phyloP scores from a whole-genome alignment of 202 grass and related monocot genomes.

The Tripidium arundinaceum region DNA sequence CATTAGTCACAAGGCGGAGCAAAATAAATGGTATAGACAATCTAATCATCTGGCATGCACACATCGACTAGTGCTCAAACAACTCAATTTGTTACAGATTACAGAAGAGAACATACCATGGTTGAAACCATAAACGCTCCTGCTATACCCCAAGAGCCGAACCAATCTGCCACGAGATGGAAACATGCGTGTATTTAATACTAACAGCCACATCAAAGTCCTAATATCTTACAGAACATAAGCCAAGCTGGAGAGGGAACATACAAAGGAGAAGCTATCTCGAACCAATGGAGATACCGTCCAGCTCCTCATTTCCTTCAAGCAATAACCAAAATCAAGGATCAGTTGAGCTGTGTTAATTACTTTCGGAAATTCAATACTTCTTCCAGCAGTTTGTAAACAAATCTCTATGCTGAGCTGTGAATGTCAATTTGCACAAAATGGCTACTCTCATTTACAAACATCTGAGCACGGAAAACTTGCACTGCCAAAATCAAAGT shows the following conservation, averaged over 20 bases:
- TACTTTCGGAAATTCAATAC: not conserved
- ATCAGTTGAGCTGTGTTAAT: not conserved
- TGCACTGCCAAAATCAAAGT: not conserved
- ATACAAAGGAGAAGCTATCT: conserved; percentile 88
- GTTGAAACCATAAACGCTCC: conserved; percentile 94
- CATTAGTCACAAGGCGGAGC: not conserved
- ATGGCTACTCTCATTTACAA: not conserved
- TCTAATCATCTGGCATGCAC: not conserved
- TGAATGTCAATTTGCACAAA: not conserved
- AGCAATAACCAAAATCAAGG: not conserved
- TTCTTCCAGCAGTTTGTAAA: not conserved
- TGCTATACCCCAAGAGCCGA: conserved; percentile 79
- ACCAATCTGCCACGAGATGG: conserved; percentile 56
- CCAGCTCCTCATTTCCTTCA: conserved; percentile 79
- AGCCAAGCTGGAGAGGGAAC: not conserved
- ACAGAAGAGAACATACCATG: conserved; percentile 40
- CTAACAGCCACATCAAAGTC: not conserved
- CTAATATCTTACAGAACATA: not conserved
- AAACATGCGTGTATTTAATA: not conserved
- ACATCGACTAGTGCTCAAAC: not conserved
- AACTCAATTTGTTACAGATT: not conserved
- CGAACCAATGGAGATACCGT: conserved; percentile 60
- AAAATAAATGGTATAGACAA: not conserved
- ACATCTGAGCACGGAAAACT: not conserved
- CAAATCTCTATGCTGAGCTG: not conserved